These are phyloP conservation scores for Ilex paraguariensis DNA, from an alignment of 305 asterid genomes.

Conservation along the genomic window DNA sequence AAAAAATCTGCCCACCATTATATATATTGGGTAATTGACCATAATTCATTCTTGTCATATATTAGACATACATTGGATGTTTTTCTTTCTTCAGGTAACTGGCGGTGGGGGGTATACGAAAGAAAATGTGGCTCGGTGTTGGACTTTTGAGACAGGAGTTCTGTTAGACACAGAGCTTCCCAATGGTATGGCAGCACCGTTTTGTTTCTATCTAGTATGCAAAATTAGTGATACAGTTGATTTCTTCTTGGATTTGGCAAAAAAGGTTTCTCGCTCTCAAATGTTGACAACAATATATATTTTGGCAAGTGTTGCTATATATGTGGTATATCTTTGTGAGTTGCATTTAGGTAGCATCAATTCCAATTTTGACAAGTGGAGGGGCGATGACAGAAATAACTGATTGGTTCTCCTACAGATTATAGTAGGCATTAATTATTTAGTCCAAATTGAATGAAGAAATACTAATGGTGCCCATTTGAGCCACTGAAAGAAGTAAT, in stretches of 20 bases:
- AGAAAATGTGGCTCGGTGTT: constrained; percentile 98
- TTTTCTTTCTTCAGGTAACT: constrained; percentile 63
- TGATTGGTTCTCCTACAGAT: no score
- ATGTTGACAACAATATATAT: no score
- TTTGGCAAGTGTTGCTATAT: no score
- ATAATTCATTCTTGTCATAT: background rate
- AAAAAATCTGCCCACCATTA: background rate
- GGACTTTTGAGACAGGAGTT: constrained; percentile 95
- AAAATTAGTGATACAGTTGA: background rate
- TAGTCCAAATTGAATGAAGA: no score
- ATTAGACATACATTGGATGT: background rate
- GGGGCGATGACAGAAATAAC: no score
- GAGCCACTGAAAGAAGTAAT: no score
- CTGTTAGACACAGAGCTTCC: constrained; percentile 84
- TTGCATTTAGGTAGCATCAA: no score
- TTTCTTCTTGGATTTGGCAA: constrained; percentile 9
- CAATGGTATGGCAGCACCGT: constrained; percentile 44
- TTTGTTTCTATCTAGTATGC: background rate
- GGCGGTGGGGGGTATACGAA: constrained; percentile 99
- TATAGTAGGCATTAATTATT: no score
- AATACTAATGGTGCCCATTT: no score
- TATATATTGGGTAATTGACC: background rate
- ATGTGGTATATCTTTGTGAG: no score
- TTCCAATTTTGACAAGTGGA: no score
- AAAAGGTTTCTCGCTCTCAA: no score